Base-by-base conservation (phyloP, 2,329 filamentous ascomycete genomes). In the Alternaria sp. region DNA sequence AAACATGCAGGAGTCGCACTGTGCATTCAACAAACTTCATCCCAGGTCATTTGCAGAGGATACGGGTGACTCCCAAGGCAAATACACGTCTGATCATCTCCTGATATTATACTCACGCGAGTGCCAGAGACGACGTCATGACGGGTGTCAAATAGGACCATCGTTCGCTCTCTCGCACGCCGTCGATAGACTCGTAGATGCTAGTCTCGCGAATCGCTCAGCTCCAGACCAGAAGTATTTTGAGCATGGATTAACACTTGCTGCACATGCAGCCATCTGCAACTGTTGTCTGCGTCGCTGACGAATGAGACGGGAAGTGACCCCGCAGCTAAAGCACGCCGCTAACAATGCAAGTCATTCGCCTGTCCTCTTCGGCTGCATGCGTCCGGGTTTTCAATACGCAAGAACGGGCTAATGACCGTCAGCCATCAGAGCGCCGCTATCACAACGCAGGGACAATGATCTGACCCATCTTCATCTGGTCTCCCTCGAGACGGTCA, bases 271-370 rank as follows among this genome's bases (percentile, higher is more conserved):
- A 69, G 59, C 56, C 57, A 47, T 52, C 57, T 66, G 64, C 66
- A 70, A 61, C 61, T 62, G 44, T 58, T 44, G 55, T 54, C 57
- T 63, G 52, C 51, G 34, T 63, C 59, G 59, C 47, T 62, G 55
- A 61, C 75, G 69, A 75, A 75, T 72, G 46, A 64, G 47, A 63
- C 49, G 51, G 41, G 47, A 66, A 65, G 62, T 63, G 65, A 70
- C 72, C 73, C 72, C 72, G 70, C 75, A 66, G 62, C 66, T 57
- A 64, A 59, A 59, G 55, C 64, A 65, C 64, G 66, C 64, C 69
- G 69, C 74, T 75, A 76, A 67, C 64, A 68, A 71, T 77, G 75
- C 75, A 77, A 75, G 75, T 75, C 75, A 77, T 72, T 73, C 67
- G 65, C 70, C 65, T 64, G 61, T 68, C 69, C 66, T 67, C 64